phyloP scores from a whole-genome alignment of 1,139 yeast species.

The Meyerozyma sp. region DNA sequence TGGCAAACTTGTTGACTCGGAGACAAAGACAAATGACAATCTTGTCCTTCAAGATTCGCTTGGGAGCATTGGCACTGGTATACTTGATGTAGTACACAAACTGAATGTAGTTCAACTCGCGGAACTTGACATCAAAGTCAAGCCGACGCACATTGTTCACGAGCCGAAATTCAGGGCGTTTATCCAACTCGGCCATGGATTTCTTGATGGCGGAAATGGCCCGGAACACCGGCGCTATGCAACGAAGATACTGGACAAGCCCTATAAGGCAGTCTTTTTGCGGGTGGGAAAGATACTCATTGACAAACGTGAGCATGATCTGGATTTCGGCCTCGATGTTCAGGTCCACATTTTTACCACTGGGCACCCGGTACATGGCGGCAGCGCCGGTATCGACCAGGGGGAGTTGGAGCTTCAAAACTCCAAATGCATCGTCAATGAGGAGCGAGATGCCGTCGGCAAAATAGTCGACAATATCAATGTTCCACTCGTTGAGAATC shows the following conservation, averaged over 20 bases:
- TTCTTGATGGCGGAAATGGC: neutral
- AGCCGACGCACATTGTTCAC: slow-evolving; percentile 1
- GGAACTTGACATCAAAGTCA: slow-evolving; percentile 28
- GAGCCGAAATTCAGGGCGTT: neutral
- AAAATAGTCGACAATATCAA: slow-evolving; percentile 24
- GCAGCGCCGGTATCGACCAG: slow-evolving; percentile 4
- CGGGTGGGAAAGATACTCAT: slow-evolving; percentile 14
- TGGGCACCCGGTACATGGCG: neutral
- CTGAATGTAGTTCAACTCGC: slow-evolving; percentile 29
- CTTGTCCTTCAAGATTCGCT: slow-evolving; percentile 34
- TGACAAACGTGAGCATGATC: slow-evolving; percentile 21
- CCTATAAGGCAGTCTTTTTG: neutral
- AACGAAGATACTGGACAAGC: neutral
- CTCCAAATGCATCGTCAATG: slow-evolving; percentile 22
- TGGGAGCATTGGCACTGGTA: slow-evolving; percentile 19
- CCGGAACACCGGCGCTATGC: neutral
- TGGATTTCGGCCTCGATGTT: slow-evolving; percentile 13
- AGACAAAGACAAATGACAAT: slow-evolving; percentile 27
- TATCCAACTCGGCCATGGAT: neutral
- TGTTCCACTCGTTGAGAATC: slow-evolving; percentile 25
- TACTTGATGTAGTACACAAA: slow-evolving; percentile 29
- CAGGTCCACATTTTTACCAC: no score
- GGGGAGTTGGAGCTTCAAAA: slow-evolving; percentile 21
- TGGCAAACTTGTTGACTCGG: slow-evolving; percentile 29
- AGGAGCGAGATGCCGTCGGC: slow-evolving; percentile 25